phyloP scores from a whole-genome alignment of 768 basidiomycete genomes.

The Tephrocybe sp. region DNA sequence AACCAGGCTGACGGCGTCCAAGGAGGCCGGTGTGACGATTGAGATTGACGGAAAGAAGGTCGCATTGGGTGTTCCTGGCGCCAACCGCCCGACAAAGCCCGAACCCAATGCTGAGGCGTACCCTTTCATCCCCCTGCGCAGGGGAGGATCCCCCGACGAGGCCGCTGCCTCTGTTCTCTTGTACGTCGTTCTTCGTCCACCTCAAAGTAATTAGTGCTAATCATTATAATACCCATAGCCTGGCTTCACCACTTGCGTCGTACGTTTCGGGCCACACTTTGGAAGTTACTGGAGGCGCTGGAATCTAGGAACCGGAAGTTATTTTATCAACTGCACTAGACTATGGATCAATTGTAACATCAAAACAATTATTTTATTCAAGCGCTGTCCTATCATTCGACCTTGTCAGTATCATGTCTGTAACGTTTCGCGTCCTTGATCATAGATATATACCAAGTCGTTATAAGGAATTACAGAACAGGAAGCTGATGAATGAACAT shows the following conservation, averaged over 20 bases:
- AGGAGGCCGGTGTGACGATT: constrained; percentile 74
- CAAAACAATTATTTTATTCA: no score
- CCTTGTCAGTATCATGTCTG: no score
- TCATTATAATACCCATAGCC: no score
- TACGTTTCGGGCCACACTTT: constrained; percentile 84
- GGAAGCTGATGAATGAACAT: no score
- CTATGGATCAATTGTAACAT: no score
- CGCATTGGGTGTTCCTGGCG: constrained; percentile 74
- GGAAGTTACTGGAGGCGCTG: constrained; percentile 80
- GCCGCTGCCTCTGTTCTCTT: constrained; percentile 76
- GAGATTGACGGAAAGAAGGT: constrained; percentile 85
- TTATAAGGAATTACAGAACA: no score
- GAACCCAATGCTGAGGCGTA: constrained; percentile 34
- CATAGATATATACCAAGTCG: no score
- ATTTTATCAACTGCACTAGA: no score
- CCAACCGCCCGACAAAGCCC: constrained; percentile 33
- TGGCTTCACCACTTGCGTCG: constrained; percentile 75
- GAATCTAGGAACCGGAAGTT: constrained; percentile 46
- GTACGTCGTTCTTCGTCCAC: constrained; percentile 57
- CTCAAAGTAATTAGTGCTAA: no score
- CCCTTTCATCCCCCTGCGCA: constrained; percentile 58
- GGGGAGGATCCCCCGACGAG: constrained; percentile 72
- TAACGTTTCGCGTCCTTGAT: no score
- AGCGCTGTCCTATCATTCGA: no score
- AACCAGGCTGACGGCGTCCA: constrained; percentile 69